A percentile compares a stretch with the other conserved stretches of the same genome.
These are phyloP conservation scores for Osmanthus fragrans DNA, from an alignment of 257 asterid genomes.

Conservation along the genomic window DNA sequence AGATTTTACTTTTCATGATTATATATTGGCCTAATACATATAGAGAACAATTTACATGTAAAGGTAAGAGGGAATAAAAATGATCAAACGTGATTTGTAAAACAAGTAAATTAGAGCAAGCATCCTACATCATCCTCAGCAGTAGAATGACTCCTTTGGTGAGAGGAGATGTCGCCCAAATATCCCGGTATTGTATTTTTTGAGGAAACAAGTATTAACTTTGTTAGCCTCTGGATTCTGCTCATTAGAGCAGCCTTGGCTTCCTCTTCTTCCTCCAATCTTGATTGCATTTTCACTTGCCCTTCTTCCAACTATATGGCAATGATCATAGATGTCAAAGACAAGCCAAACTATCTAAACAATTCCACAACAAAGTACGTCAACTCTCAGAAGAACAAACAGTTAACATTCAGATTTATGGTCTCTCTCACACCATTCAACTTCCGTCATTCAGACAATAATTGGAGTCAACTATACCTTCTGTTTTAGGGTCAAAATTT, in stretches of 20 bases:
- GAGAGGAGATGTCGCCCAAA: constrained; percentile 58
- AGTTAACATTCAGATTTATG: constrained; percentile 1
- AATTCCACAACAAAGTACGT: constrained; percentile 8
- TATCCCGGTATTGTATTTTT: constrained; percentile 75
- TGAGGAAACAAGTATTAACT: constrained; percentile 94
- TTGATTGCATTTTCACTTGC: constrained; percentile 96
- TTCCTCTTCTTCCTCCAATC: constrained; percentile 99
- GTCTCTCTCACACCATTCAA: constrained; percentile 12
- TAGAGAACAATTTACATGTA: neutral
- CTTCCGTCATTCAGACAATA: constrained; percentile 1
- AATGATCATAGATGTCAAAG: constrained; percentile 12
- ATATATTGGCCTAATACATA: neutral
- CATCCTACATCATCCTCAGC: constrained; percentile 79
- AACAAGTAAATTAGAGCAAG: constrained; percentile 14
- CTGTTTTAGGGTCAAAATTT: constrained; percentile 74
- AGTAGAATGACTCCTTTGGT: constrained; percentile 59
- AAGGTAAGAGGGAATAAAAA: neutral
- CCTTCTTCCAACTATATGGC: constrained; percentile 88
- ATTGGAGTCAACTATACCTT: constrained; percentile 46
- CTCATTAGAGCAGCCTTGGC: constrained; percentile 98
- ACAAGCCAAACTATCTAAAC: constrained; percentile 11
- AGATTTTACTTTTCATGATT: neutral
- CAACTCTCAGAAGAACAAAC: neutral
- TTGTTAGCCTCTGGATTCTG: constrained; percentile 97
- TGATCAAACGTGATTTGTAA: constrained; percentile 3